phyloP scores from a whole-genome alignment of 1,139 yeast species.

The Kazachstania sp. region DNA sequence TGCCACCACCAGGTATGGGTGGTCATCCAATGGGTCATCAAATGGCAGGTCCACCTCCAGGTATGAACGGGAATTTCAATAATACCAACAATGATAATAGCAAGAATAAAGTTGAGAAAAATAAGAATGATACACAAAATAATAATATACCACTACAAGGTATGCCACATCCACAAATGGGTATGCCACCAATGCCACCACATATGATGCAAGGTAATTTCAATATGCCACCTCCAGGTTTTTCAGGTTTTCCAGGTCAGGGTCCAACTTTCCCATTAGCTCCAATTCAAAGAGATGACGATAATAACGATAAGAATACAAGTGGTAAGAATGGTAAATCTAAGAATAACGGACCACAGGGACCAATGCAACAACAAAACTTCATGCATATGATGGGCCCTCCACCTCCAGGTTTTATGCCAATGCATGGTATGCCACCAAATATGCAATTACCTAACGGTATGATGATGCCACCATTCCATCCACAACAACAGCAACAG shows the following conservation, averaged over 20 bases:
- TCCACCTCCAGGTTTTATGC: slow-evolving; percentile 22
- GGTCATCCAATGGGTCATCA: slow-evolving; percentile 16
- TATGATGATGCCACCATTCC: slow-evolving; percentile 13
- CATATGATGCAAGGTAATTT: slow-evolving; percentile 2
- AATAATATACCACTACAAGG: background rate
- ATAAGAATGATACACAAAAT: slow-evolving; percentile 1
- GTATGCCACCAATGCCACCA: background rate
- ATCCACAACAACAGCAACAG: background rate
- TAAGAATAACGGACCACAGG: background rate
- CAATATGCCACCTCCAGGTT: slow-evolving; percentile 2
- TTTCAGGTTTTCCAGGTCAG: background rate
- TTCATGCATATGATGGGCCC: slow-evolving; percentile 14
- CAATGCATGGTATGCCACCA: slow-evolving; percentile 14
- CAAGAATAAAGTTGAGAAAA: slow-evolving; percentile 1
- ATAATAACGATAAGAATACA: background rate
- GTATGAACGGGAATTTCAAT: slow-evolving; percentile 5
- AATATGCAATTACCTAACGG: slow-evolving; percentile 14
- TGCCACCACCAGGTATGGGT: slow-evolving; percentile 23
- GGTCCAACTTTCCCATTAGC: background rate
- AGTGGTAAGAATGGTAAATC: background rate
- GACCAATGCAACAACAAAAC: slow-evolving; percentile 9
- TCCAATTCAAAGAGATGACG: background rate
- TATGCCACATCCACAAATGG: slow-evolving; percentile 2
- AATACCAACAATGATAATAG: background rate
- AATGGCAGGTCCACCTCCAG: slow-evolving; percentile 9